Evolutionary conservation across 495 filamentous ascomycete genomes (phyloP).

Genomic region (Penicillium ochrochloron): DNA sequence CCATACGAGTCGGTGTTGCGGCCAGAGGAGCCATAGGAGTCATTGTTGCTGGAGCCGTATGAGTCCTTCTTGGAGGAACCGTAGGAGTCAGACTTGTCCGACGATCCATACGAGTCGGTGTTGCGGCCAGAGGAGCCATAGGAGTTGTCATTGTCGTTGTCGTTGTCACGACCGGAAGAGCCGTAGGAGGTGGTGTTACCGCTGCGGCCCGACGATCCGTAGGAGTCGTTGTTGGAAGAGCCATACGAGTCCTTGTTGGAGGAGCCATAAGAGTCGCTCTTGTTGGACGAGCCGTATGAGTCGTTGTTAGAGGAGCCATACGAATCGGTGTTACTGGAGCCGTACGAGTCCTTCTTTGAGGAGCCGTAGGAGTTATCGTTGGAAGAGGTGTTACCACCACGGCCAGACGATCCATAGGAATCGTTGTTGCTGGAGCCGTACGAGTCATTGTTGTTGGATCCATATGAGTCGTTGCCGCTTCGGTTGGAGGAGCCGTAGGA

Average conservation of each 20-base stretch:
- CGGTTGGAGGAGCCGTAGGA: slow-evolving; percentile 9
- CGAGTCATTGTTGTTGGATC: background rate
- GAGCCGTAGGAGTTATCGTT: slow-evolving; percentile 2
- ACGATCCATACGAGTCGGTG: slow-evolving; percentile 2
- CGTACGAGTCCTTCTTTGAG: background rate
- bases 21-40: background rate
- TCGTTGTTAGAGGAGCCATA: background rate
- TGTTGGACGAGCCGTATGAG: background rate
- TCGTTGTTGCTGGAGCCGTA: slow-evolving; percentile 1
- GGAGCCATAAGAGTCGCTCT: background rate
- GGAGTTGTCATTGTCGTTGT: background rate
- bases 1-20: slow-evolving; percentile 2
- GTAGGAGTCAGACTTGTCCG: background rate
- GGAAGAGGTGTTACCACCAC: background rate
- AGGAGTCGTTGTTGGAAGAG: background rate
- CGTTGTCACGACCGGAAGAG: background rate
- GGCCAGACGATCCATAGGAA: background rate
- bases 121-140: slow-evolving; percentile 1
- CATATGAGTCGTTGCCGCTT: background rate
- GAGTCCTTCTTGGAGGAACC: background rate
- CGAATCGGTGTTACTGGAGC: background rate
- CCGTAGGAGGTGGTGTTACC: background rate
- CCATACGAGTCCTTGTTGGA: background rate
- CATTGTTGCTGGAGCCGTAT: background rate
- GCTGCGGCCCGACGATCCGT: too few relatives aligned